Conservation (phyloP, 345 rosid species). For the Gossypium thurberi region DNA sequence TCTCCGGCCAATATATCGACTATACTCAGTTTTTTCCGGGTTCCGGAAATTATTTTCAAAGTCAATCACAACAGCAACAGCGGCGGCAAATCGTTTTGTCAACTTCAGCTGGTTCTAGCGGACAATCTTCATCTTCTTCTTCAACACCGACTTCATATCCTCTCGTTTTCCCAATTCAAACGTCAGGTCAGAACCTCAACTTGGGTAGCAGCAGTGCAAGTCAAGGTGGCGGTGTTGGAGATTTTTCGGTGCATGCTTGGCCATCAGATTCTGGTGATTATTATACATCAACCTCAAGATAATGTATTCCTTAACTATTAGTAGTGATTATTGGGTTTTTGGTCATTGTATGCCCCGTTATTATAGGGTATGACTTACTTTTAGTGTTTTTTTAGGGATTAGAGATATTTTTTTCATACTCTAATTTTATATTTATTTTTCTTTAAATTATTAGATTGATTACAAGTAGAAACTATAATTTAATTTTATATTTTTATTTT, state of each 20-base stretch:
- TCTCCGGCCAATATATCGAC: constrained; percentile 1
- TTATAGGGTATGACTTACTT: too few species aligned
- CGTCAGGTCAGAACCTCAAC: constrained; percentile 15
- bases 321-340: background rate
- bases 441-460: too few species aligned
- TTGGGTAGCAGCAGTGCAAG: background rate
- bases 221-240: constrained; percentile 2
- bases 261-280: background rate
- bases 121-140: constrained; percentile 24
- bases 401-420: too few species aligned
- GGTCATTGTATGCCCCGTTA: background rate
- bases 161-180: constrained; percentile 8
- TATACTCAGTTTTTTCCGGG: constrained; percentile 14
- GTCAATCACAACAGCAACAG: constrained; percentile 9
- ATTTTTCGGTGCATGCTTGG: constrained; percentile 10
- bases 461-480: too few species aligned
- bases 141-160: constrained; percentile 17
- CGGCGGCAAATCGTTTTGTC: constrained; percentile 28
- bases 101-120: constrained; percentile 17
- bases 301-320: background rate
- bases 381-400: too few species aligned
- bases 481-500: too few species aligned
- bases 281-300: background rate
- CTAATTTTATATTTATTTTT: too few species aligned
- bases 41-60: constrained; percentile 9